Percentiles rank a stretch among this genome's conserved stretches.
Conservation (phyloP, 2,329 filamentous ascomycete species). For the Chaetomiaceae sp. region DNA sequence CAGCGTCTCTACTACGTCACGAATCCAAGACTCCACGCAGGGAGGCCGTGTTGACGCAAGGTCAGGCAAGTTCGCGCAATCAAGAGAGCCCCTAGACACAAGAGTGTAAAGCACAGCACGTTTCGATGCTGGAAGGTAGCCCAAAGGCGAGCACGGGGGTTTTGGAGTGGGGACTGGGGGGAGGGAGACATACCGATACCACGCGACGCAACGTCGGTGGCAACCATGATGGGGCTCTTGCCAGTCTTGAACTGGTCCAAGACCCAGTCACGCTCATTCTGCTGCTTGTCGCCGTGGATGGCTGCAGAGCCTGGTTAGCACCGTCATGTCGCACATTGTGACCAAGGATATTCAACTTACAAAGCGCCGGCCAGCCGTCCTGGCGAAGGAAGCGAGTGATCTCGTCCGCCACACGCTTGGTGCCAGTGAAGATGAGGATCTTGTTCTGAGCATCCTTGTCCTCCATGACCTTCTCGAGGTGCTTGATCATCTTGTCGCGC, state of each 20-base stretch:
- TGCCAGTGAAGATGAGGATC: slow-evolving; percentile 87
- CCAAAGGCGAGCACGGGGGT: slow-evolving; percentile 21
- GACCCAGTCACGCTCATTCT: slow-evolving; percentile 99
- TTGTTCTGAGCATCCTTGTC: slow-evolving; percentile 92
- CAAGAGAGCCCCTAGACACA: slow-evolving; percentile 80
- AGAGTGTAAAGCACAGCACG: slow-evolving; percentile 84
- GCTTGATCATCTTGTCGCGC: slow-evolving; percentile 94
- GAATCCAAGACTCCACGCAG: slow-evolving; percentile 83
- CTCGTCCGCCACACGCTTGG: slow-evolving; percentile 94
- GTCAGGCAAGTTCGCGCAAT: slow-evolving; percentile 90
- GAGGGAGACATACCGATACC: slow-evolving; percentile 97
- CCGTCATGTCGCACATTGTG: slow-evolving; percentile 35
- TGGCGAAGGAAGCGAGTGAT: slow-evolving; percentile 97
- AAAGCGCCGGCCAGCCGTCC: slow-evolving; percentile 95
- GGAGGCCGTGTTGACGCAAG: slow-evolving; percentile 77
- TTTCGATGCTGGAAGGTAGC: slow-evolving; percentile 53
- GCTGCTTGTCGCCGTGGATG: slow-evolving; percentile 98
- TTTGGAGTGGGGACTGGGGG: slow-evolving; percentile 40
- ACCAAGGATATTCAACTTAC: slow-evolving; percentile 58
- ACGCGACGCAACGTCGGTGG: slow-evolving; percentile 98
- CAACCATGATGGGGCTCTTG: slow-evolving; percentile 99
- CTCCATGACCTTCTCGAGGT: slow-evolving; percentile 97
- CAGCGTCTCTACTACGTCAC: slow-evolving; percentile 56
- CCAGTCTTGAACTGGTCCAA: slow-evolving; percentile 99
- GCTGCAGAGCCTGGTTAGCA: slow-evolving; percentile 51